Evolutionary conservation across 768 basidiomycete species (phyloP).

Genomic region (Hericium alpestre): DNA sequence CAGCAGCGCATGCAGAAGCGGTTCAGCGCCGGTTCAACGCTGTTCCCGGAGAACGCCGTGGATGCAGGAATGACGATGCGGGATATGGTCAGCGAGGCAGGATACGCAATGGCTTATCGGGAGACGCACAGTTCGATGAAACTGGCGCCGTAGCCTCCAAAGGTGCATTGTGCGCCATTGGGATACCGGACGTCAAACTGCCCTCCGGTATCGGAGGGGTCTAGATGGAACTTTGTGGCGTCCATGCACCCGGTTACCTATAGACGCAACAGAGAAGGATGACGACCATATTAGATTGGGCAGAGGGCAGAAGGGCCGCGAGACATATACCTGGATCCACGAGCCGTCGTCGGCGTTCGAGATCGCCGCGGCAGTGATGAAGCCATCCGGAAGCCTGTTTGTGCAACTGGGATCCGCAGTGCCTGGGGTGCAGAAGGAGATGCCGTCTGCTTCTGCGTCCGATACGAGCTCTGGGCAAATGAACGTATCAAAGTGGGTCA

Average conservation of each 20-base stretch:
- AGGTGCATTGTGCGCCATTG: slow-evolving; percentile 42
- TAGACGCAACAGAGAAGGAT: neutral
- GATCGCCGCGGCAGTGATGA: slow-evolving; percentile 28
- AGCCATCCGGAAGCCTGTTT: slow-evolving; percentile 22
- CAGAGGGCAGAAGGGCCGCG: neutral
- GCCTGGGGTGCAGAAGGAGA: slow-evolving; percentile 25
- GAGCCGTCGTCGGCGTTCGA: slow-evolving; percentile 24
- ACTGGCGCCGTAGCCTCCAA: slow-evolving; percentile 40
- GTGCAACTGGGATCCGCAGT: slow-evolving; percentile 19
- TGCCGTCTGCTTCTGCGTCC: slow-evolving; percentile 27
- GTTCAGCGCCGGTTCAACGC: slow-evolving; percentile 34
- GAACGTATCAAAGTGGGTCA: neutral
- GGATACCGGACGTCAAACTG: slow-evolving; percentile 42
- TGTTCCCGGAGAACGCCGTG: slow-evolving; percentile 8
- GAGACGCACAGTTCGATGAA: slow-evolving; percentile 38
- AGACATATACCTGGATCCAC: slow-evolving; percentile 27
- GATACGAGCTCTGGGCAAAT: slow-evolving; percentile 25
- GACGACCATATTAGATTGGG: neutral
- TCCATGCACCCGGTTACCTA: slow-evolving; percentile 34
- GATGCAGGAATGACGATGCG: neutral
- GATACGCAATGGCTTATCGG: neutral
- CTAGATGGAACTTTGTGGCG: slow-evolving; percentile 21
- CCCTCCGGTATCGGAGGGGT: slow-evolving; percentile 30
- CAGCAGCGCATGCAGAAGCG: slow-evolving; percentile 45
- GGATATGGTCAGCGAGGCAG: neutral